Evolutionary conservation across 78 protist genomes (phyloP).

Genomic region (Polysphondylium violaceum): DNA sequence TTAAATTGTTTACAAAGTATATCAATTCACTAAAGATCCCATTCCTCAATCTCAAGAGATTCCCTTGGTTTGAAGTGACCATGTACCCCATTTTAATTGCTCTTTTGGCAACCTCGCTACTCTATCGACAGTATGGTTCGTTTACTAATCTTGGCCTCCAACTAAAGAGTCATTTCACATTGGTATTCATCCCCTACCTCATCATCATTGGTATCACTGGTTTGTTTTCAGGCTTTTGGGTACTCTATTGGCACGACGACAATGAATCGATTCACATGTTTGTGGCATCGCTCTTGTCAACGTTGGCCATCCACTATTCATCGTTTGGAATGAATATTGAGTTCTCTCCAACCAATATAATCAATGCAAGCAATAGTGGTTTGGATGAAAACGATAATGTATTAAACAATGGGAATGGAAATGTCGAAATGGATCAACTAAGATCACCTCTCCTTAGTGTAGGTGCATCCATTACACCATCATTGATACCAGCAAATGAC

Average conservation of each 20-base stretch:
- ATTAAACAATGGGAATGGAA: neutral
- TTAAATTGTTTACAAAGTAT: slow-evolving; percentile 8
- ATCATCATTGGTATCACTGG: slow-evolving; percentile 62
- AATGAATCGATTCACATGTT: slow-evolving; percentile 74
- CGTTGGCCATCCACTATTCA: slow-evolving; percentile 48
- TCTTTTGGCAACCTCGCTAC: neutral
- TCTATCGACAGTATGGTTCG: slow-evolving; percentile 52
- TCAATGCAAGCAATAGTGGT: neutral
- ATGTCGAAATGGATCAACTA: neutral
- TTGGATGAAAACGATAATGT: neutral
- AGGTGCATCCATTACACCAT: neutral
- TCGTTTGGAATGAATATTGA: slow-evolving; percentile 32
- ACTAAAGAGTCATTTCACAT: neutral
- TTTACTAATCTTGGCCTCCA: neutral
- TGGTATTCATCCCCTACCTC: slow-evolving; percentile 41
- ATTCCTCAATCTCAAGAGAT: slow-evolving; percentile 36
- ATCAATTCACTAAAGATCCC: slow-evolving; percentile 51
- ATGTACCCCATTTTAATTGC: slow-evolving; percentile 43
- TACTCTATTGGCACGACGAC: slow-evolving; percentile 65
- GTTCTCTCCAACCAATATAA: neutral
- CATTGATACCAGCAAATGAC: neutral
- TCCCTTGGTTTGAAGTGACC: slow-evolving; percentile 45
- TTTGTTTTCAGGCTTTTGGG: slow-evolving; percentile 69
- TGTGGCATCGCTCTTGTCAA: slow-evolving; percentile 37
- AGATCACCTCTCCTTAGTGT: neutral